Base-by-base conservation (phyloP, 169 alveolate genomes). In the Plasmodium falciparum region DNA sequence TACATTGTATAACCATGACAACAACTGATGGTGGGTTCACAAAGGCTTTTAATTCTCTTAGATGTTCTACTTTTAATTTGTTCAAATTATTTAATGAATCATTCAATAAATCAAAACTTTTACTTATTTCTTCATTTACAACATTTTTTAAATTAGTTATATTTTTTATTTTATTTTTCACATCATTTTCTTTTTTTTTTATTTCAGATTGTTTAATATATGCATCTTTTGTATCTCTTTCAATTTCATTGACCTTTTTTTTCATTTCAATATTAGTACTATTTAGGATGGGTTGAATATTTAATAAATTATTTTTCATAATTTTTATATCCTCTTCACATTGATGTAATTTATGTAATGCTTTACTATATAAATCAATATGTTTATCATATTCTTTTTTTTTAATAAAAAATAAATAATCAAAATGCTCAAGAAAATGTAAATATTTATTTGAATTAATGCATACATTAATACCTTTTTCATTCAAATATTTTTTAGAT, bases 21-120 rank as follows among this genome's bases (percentile, higher is more conserved):
- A 83, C 91, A 69, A 83, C 69, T 2, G 80, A 13, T 0, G 91
- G 91, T 39, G 91, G 91, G 39, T 83, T 83, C 0, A 83, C 63
- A 83, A 83, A 83, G 0, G 91, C 91, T 58, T 83, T 83, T n/a
- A 83, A 69, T 63, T 83, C 91, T 83, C 91, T 67, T 56, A 83
- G 63, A 58, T 83, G 91, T n/a, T 83, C 91, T 22, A 83, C 91
- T 69, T 83, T 83, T 58, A 83, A 54, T 67, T 83, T 83, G 26
- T 83, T 69, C 58, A 83, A 83, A 69, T 83, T 83, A 13, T 67
- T 54, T 69, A 83, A 72, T 0, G 91, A 83, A 6, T 83, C 91
- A 83, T 70, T 83, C 43, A 83, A 54, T 13, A 83, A 49, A 26
- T 52, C 67, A 69, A 83, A 83, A 69, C 91, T 83, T 83, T 83